Base-by-base conservation (phyloP, 73 alveolate genomes). In the Paramecium tetraurelia region DNA sequence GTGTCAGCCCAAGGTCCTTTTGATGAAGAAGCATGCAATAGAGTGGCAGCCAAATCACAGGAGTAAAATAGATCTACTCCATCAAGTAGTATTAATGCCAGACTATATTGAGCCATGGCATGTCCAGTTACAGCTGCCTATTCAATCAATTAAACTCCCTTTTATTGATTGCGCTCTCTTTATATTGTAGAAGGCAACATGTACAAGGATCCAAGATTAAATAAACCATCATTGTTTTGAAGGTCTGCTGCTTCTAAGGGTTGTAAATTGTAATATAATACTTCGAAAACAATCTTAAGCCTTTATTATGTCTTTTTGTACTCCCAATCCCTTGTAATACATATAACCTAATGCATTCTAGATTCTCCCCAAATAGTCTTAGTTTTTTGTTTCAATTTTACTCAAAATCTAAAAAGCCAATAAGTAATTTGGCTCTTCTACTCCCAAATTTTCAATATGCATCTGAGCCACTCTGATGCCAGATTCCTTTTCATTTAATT, bases 31-130 rank as follows among this genome's bases (percentile, higher is more conserved):
- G 59, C 57, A 72, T 72, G 59, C 38, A 72, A 72, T 72, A 72
- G 40, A 29, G 20, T 8, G 7, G 86, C 86, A 35, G 86, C 86
- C 16, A 72, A 40, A 36, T 72, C 63, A 4, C 86, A 72, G 5
- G 86, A 72, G 40, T 72, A 72, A 33, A 72, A 72, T 35, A 72
- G 18, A 72, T 72, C 86, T 29, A 72, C 86, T 16, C 68, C 86
- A 72, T 72, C 59, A 2, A 72, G 18, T 35, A 72, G 20, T 14
- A 72, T 72, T 18, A 72, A 36, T 29, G 86, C 68, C 5, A 72
- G 18, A 40, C 86, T 72, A 72, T 72, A 72, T 72, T 72, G 22
- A 20, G 59, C 86, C 59, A 72, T 36, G 1, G 86, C 35, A 72
- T 72, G 68, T 22, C 46, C 18, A 31, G 40, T 72, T 3, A 5